These are phyloP conservation scores for Colletotrichum higginsianum DNA, from an alignment of 2,329 filamentous ascomycete species.

Conservation along the genomic window DNA sequence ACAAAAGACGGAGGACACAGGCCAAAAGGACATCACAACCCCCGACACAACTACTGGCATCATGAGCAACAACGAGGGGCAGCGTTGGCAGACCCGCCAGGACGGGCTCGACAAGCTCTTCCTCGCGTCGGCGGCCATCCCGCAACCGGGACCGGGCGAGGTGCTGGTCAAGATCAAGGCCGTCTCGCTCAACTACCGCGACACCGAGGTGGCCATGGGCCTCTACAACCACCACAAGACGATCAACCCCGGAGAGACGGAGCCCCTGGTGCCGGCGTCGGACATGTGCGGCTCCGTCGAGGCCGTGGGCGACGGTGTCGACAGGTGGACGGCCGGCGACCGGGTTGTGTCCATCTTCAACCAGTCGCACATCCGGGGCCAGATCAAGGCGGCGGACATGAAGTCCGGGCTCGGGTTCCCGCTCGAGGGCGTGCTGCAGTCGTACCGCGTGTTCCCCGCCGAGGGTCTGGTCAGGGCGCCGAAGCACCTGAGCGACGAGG, in stretches of 20 bases:
- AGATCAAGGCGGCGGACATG: constrained; percentile 70
- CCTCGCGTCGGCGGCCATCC: constrained; percentile 60
- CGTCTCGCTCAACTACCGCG: constrained; percentile 66
- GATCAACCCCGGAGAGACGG: constrained; percentile 54
- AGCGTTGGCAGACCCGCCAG: constrained; percentile 70
- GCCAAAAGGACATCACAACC: background rate
- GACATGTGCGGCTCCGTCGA: constrained; percentile 79
- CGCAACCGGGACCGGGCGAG: constrained; percentile 64
- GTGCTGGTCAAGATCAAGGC: constrained; percentile 63
- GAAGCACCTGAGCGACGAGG: constrained; percentile 69
- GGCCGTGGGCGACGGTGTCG: constrained; percentile 57
- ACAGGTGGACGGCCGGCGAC: constrained; percentile 68
- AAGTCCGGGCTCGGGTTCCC: constrained; percentile 73
- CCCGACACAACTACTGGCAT: background rate
- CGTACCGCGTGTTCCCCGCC: constrained; percentile 72
- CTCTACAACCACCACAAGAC: constrained; percentile 77
- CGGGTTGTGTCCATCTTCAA: constrained; percentile 79
- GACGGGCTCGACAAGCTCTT: constrained; percentile 70
- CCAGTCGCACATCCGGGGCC: constrained; percentile 70
- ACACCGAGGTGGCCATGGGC: constrained; percentile 73
- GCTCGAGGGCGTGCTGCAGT: constrained; percentile 68
- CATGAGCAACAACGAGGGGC: constrained; percentile 32
- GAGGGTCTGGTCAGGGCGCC: constrained; percentile 70
- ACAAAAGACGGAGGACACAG: no score
- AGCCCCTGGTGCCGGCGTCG: constrained; percentile 73